Conservation (phyloP, 805 yeast genomes). For the Pichia gijzeniarum region DNA sequence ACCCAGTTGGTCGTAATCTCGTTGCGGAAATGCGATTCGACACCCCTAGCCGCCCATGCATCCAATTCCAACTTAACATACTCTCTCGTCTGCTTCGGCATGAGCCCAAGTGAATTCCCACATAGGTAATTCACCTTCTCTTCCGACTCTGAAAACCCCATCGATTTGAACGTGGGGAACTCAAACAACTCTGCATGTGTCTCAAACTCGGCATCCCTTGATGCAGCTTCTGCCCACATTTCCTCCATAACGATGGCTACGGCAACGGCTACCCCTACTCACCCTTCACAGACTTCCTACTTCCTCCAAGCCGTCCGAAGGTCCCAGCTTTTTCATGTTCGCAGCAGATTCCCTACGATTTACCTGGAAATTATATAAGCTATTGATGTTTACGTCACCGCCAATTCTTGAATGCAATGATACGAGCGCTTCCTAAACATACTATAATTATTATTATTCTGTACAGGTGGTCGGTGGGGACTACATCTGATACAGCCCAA, state of each 20-base stretch:
- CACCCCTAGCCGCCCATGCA: constrained; percentile 81
- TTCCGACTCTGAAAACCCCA: constrained; percentile 39
- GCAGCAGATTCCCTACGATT: too few species aligned
- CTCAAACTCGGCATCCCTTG: constrained; percentile 37
- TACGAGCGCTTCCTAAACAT: too few species aligned
- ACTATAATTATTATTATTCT: too few species aligned
- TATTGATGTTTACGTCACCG: too few species aligned
- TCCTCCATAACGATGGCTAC: too few species aligned
- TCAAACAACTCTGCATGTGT: constrained; percentile 42
- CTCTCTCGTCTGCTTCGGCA: constrained; percentile 59
- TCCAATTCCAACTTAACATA: constrained; percentile 62
- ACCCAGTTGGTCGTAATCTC: constrained; percentile 65
- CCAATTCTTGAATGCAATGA: too few species aligned
- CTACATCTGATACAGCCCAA: background rate
- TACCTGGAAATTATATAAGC: too few species aligned
- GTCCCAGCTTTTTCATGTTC: too few species aligned
- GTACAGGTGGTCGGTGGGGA: too few species aligned
- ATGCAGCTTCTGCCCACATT: constrained; percentile 18
- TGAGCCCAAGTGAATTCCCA: constrained; percentile 90
- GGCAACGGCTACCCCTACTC: too few species aligned
- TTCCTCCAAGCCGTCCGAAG: too few species aligned
- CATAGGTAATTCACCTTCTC: constrained; percentile 55
- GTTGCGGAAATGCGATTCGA: constrained; percentile 69
- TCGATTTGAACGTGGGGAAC: constrained; percentile 59
- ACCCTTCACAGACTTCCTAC: too few species aligned